Percentiles rank a stretch among this genome's conserved stretches.
Evolutionary conservation across 1,139 yeast genomes (phyloP).

Genomic region (Magnusiomyces ingens): DNA sequence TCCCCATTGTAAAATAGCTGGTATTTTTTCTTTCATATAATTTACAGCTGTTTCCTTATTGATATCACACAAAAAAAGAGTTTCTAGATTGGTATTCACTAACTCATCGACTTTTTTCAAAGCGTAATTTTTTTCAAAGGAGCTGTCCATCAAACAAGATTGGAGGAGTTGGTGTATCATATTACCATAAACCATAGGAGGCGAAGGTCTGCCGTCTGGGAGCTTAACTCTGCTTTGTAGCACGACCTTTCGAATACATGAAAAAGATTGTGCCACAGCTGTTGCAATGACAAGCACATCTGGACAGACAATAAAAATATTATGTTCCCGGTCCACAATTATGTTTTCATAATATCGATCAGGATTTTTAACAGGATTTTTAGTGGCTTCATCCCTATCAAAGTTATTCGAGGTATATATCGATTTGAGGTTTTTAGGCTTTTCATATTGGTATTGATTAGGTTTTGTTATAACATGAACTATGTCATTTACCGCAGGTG

Average conservation of each 20-base stretch:
- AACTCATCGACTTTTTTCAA: constrained; percentile 38
- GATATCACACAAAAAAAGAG: constrained; percentile 53
- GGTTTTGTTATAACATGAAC: constrained; percentile 28
- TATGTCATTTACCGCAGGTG: constrained; percentile 29
- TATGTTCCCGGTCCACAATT: constrained; percentile 46
- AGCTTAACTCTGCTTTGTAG: constrained; percentile 47
- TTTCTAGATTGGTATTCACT: constrained; percentile 41
- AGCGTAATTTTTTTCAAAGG: constrained; percentile 43
- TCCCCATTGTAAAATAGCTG: constrained; percentile 61
- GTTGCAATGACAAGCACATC: constrained; percentile 80
- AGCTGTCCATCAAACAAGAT: constrained; percentile 44
- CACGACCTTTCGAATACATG: constrained; percentile 67
- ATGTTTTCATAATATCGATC: background rate
- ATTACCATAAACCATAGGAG: constrained; percentile 66
- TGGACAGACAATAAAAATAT: constrained; percentile 72
- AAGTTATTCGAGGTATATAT: too few species aligned
- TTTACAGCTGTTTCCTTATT: constrained; percentile 42
- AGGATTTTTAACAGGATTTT: background rate
- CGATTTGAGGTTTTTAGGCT: constrained; percentile 10
- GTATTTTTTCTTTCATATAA: constrained; percentile 47
- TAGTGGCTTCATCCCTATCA: constrained; percentile 19
- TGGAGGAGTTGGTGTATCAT: constrained; percentile 79
- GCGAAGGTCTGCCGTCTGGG: constrained; percentile 50
- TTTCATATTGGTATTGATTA: constrained; percentile 20
- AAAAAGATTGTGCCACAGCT: constrained; percentile 64